phyloP scores from a whole-genome alignment of 2,329 filamentous ascomycete species.

The Cercospora sp. region DNA sequence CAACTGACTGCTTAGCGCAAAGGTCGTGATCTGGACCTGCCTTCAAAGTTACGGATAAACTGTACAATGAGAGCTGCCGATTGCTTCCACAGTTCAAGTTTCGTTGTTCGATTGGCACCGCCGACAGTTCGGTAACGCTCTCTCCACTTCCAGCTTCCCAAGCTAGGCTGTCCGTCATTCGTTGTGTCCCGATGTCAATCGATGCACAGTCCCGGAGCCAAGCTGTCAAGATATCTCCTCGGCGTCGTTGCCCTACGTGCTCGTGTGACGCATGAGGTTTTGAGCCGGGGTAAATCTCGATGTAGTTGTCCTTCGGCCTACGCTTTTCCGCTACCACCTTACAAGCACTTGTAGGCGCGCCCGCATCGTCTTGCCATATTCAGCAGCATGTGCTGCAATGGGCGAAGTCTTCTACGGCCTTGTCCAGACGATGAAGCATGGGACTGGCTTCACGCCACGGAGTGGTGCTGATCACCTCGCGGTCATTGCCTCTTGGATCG shows the following conservation, averaged over 20 bases:
- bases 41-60: background rate
- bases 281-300: background rate
- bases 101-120: background rate
- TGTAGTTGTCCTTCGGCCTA: background rate
- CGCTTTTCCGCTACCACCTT: background rate
- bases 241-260: background rate
- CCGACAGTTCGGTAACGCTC: background rate
- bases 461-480: background rate
- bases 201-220: background rate
- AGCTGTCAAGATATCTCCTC: background rate
- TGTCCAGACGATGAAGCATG: background rate
- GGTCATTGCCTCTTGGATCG: background rate
- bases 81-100: background rate
- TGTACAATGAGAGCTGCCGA: background rate
- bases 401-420: background rate
- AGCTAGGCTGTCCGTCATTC: background rate
- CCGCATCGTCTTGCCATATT: background rate
- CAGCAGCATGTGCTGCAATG: background rate
- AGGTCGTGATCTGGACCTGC: background rate
- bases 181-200: background rate
- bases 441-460: background rate
- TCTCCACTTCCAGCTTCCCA: background rate
- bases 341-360: background rate
- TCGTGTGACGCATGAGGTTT: background rate
- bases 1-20: background rate